phyloP scores from a whole-genome alignment of 768 basidiomycete genomes.

The Rhizopogon vulgaris region DNA sequence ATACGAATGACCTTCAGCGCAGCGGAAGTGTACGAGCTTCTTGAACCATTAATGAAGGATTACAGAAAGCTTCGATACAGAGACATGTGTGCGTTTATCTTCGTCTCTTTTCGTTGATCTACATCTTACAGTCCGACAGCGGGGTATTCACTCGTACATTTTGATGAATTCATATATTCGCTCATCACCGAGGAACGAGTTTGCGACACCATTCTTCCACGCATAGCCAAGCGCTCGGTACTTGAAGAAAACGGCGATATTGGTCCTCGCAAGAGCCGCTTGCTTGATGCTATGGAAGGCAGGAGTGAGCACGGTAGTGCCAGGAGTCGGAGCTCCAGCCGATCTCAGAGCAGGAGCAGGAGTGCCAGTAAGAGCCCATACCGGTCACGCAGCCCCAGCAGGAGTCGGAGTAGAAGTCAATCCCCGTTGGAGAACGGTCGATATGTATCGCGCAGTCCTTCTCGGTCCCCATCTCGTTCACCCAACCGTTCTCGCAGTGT shows the following conservation, averaged over 20 bases:
- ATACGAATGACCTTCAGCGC: constrained; percentile 91
- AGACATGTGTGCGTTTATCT: constrained; percentile 59
- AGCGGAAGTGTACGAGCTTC: constrained; percentile 84
- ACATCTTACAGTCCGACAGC: constrained; percentile 35
- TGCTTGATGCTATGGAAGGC: constrained; percentile 86
- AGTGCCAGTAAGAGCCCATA: constrained; percentile 22
- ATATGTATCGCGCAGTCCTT: constrained; percentile 63
- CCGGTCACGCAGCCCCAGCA: constrained; percentile 20
- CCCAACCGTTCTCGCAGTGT: constrained; percentile 49
- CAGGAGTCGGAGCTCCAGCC: constrained; percentile 30
- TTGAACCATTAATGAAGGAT: constrained; percentile 94
- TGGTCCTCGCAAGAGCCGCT: constrained; percentile 73
- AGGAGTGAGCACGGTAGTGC: constrained; percentile 49
- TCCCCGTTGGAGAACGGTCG: constrained; percentile 44
- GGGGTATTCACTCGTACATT: constrained; percentile 79
- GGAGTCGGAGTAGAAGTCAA: constrained; percentile 13
- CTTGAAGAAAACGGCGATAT: constrained; percentile 92
- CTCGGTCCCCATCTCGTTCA: constrained; percentile 39
- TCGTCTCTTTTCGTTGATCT: background rate
- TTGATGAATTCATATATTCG: constrained; percentile 88
- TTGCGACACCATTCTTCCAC: constrained; percentile 94
- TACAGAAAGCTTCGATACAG: constrained; percentile 83
- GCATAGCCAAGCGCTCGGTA: constrained; percentile 76
- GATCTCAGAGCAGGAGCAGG: constrained; percentile 20
- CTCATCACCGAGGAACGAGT: constrained; percentile 86